These are phyloP conservation scores for Teratosphaeria epicoccoides DNA, from an alignment of 2,329 filamentous ascomycete genomes.

Conservation along the genomic window DNA sequence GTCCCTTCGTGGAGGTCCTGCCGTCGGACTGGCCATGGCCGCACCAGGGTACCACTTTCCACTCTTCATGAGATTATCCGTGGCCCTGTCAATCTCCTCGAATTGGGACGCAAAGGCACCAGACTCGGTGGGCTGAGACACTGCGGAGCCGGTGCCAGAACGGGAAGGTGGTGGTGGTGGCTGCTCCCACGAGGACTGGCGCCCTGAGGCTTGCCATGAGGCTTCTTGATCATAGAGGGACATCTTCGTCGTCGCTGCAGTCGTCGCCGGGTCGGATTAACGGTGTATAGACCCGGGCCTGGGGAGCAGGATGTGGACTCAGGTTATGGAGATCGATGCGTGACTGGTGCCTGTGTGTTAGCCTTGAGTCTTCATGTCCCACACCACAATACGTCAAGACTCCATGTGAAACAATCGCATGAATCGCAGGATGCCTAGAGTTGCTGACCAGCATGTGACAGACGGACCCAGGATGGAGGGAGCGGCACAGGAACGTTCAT, in stretches of 20 bases:
- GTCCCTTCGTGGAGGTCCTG: slow-evolving; percentile 55
- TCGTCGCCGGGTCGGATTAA: slow-evolving; percentile 11
- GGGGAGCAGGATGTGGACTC: slow-evolving; percentile 1
- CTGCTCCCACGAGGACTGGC: slow-evolving; percentile 63
- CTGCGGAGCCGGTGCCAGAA: slow-evolving; percentile 63
- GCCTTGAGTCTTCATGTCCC: not conserved
- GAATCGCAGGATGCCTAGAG: not conserved
- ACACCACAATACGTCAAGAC: not conserved
- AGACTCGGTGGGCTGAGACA: slow-evolving; percentile 50
- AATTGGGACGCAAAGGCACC: slow-evolving; percentile 77
- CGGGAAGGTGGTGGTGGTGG: slow-evolving; percentile 52
- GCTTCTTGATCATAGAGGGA: slow-evolving; percentile 59
- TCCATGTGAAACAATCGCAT: not conserved
- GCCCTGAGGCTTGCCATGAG: slow-evolving; percentile 50
- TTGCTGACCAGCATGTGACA: not conserved
- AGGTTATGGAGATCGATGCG: not conserved
- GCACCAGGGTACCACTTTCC: slow-evolving; percentile 66
- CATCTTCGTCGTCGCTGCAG: slow-evolving; percentile 34
- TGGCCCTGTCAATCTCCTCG: slow-evolving; percentile 91
- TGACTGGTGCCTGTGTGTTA: not conserved
- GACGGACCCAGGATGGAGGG: not conserved
- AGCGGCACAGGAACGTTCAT: slow-evolving; percentile 1
- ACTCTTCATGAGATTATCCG: slow-evolving; percentile 93
- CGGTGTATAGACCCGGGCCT: slow-evolving; percentile 12
- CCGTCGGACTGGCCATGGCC: slow-evolving; percentile 19